These are phyloP conservation scores for Penicillium polonicum DNA, from an alignment of 2,329 filamentous ascomycete genomes.

Conservation along the genomic window DNA sequence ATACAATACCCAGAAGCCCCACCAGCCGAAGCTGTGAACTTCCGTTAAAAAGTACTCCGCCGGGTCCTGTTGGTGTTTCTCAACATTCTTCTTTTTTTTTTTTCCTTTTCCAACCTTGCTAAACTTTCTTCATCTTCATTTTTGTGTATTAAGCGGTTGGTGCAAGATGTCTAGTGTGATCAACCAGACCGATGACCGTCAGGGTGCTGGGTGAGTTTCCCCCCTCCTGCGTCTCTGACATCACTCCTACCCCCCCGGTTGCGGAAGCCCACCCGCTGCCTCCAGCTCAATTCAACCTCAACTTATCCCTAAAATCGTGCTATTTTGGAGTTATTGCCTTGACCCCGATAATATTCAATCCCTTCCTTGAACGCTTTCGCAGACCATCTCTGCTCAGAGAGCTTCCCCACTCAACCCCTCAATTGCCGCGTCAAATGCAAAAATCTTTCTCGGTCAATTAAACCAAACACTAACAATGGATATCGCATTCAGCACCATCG, in stretches of 20 bases:
- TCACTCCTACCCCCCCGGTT: slow-evolving; percentile 34
- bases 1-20: slow-evolving; percentile 20
- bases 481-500: slow-evolving; percentile 65
- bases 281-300: slow-evolving; percentile 9
- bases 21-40: slow-evolving; percentile 23
- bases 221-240: slow-evolving; percentile 35
- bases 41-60: slow-evolving; percentile 37
- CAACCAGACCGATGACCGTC: slow-evolving; percentile 50
- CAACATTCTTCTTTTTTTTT: slow-evolving; percentile 22
- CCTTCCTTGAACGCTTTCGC: neutral
- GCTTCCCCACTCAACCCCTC: slow-evolving; percentile 20
- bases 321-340: neutral
- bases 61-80: slow-evolving; percentile 29
- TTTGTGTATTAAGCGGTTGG: slow-evolving; percentile 14
- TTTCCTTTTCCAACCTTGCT: slow-evolving; percentile 6
- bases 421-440: slow-evolving; percentile 16
- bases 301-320: slow-evolving; percentile 6
- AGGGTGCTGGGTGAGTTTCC: slow-evolving; percentile 53
- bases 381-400: slow-evolving; percentile 3
- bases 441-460: slow-evolving; percentile 13
- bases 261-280: slow-evolving; percentile 16
- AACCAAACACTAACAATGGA: slow-evolving; percentile 36
- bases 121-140: slow-evolving; percentile 9
- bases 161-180: slow-evolving; percentile 52
- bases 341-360: neutral